Evolutionary conservation across 108 stramenopile genomes (phyloP), one percentile per base, ranked within the genome.

Genomic region (Skeletonema tropicum): DNA sequence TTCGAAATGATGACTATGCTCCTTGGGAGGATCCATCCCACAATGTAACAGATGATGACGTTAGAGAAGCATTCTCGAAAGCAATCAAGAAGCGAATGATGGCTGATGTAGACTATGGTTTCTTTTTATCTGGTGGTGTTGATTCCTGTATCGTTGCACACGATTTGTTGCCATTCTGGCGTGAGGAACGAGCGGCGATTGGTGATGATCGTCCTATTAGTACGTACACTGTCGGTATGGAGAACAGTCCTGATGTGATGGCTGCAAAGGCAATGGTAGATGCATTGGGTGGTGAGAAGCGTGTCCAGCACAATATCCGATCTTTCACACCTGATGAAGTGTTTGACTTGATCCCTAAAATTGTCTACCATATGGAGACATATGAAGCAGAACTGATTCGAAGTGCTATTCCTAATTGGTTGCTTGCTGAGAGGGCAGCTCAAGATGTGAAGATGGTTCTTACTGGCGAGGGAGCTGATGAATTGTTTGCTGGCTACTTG

Each of bases 301-400:
- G 84, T 55, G 67, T 89, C 26, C 83, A 88, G 32, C 91, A 92
- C 67, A 68, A 70, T 45, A 59, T 76, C 30, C 79, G 88, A 32
- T 65, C 72, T n/a, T 92, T 92, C 61, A 88, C 89, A 1, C 81
- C 83, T 6, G 83, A 86, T 21, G 89, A 90, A 64, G 91, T 89
- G n/a, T 89, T 92, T 69, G 88, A 88, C 38, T 73, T 92, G 11
- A 86, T 92, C 42, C 88, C 88, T 30, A 87, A 90, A 49, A 88
- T 90, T 71, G 70, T 92, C 45, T 89, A 89, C 64, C 91, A 92
- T 71, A 92, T 92, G 91, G 91, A 92, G 68, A 92, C 89, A 13
- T 92, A 90, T 71, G 88, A 92, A 63, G 89, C 91, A 10, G 89
- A 92, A 75, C 74, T 92, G 57, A 92, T 92, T 64, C 89, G 91